These are phyloP conservation scores for Pseudogymnoascus sp. DNA, from an alignment of 2,329 filamentous ascomycete species.

Conservation along the genomic window DNA sequence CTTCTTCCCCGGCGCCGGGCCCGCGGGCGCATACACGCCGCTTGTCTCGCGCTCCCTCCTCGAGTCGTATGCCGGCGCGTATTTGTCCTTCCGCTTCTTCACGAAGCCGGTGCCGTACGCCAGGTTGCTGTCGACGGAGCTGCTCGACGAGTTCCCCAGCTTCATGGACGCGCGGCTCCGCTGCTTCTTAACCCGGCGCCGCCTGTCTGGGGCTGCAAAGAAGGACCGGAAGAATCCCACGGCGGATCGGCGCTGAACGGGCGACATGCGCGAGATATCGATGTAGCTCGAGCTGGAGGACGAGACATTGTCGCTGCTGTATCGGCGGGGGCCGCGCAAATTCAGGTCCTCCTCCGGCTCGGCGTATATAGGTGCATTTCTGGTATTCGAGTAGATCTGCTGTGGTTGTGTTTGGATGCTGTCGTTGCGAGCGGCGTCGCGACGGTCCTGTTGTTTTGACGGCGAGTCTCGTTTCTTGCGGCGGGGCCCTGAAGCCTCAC, in stretches of 20 bases:
- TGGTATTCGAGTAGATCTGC: constrained; percentile 1
- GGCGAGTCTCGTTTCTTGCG: constrained; percentile 6
- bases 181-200: constrained; percentile 37
- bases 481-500: background rate
- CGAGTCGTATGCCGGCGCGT: background rate
- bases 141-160: constrained; percentile 58
- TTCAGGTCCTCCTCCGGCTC: constrained; percentile 4
- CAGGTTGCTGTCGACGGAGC: constrained; percentile 60
- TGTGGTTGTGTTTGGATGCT: constrained; percentile 2
- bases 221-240: constrained; percentile 55
- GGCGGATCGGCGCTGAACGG: constrained; percentile 34
- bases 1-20: constrained; percentile 10
- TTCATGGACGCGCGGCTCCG: constrained; percentile 47
- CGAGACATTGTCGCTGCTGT: constrained; percentile 24
- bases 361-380: background rate
- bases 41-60: background rate
- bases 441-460: constrained; percentile 6
- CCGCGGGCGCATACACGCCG: background rate
- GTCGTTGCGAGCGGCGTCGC: background rate
- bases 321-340: constrained; percentile 2
- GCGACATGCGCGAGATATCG: constrained; percentile 55
- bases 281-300: constrained; percentile 54
- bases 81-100: background rate
- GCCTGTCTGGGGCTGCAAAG: constrained; percentile 53
- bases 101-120: constrained; percentile 55